These are phyloP conservation scores for Fusarium albosuccineum DNA, from an alignment of 2,329 filamentous ascomycete species.

Conservation along the genomic window DNA sequence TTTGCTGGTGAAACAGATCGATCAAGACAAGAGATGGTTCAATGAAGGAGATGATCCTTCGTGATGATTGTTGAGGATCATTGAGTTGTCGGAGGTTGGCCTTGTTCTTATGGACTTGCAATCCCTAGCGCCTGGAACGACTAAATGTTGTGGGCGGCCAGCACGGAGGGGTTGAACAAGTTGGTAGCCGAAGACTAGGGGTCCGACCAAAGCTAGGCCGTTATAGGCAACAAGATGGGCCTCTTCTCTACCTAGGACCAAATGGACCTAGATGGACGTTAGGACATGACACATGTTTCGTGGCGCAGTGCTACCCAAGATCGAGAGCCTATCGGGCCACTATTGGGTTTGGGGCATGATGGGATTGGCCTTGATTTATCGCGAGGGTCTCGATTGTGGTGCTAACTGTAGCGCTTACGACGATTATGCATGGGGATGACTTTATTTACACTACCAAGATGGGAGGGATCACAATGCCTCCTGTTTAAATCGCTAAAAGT, in stretches of 20 bases:
- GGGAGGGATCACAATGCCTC: background rate
- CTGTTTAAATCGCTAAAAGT: background rate
- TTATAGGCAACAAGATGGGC: slow-evolving; percentile 3
- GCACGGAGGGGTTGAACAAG: background rate
- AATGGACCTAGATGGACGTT: background rate
- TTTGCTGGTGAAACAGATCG: background rate
- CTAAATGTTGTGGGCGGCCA: background rate
- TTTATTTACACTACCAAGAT: background rate
- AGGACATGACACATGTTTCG: slow-evolving; percentile 5
- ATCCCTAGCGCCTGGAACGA: background rate
- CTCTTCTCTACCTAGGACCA: slow-evolving; percentile 1
- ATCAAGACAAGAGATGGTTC: background rate
- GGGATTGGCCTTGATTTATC: background rate
- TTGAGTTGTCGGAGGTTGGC: background rate
- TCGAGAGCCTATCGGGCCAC: background rate
- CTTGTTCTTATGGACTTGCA: slow-evolving; percentile 2
- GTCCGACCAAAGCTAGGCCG: background rate
- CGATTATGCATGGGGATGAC: background rate
- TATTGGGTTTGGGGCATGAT: background rate
- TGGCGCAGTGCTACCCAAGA: background rate
- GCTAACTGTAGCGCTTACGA: background rate
- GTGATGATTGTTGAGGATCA: background rate
- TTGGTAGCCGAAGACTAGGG: background rate
- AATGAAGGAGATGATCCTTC: background rate
- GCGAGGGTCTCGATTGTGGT: slow-evolving; percentile 1